Evolutionary conservation across 441 rosid species (phyloP).

Genomic region (Brassica hybrid): DNA sequence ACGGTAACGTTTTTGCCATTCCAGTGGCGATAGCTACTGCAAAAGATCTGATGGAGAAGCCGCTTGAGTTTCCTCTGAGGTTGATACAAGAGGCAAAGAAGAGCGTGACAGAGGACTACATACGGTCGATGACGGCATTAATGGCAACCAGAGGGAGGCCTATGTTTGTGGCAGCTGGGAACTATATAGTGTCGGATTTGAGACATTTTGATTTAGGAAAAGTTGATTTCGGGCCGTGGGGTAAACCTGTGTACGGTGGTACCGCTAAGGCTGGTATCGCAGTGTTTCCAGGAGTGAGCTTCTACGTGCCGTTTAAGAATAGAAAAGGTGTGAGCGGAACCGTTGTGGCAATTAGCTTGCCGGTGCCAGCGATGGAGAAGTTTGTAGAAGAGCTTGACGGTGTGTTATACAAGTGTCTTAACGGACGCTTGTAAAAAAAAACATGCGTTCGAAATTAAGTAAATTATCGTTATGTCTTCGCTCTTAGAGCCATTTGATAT

Average conservation of each 20-base stretch:
- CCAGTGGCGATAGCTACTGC: conserved; percentile 47
- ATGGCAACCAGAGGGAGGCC: conserved; percentile 37
- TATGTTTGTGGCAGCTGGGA: conserved; percentile 12
- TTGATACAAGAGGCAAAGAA: conserved; percentile 41
- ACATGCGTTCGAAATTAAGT: not conserved
- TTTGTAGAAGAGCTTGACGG: conserved; percentile 42
- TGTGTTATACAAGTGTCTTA: conserved; percentile 1
- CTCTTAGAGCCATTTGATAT: not conserved
- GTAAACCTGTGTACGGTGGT: conserved; percentile 45
- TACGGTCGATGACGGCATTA: conserved; percentile 39
- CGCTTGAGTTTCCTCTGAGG: conserved; percentile 47
- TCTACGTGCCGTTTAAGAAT: conserved; percentile 31
- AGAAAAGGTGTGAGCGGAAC: conserved; percentile 41
- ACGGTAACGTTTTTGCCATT: conserved; percentile 45
- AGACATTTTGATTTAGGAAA: conserved; percentile 32
- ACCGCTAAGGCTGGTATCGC: conserved; percentile 34
- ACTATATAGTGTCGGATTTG: conserved; percentile 36
- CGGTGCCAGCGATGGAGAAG: conserved; percentile 47
- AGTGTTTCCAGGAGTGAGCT: conserved; percentile 36
- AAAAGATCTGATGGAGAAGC: conserved; percentile 33
- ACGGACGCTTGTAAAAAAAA: not conserved
- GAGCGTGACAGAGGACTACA: conserved; percentile 37
- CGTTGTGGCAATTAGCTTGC: conserved; percentile 43
- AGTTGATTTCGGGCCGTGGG: conserved; percentile 46
- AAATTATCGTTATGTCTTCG: not conserved